Percentiles rank a stretch among this genome's conserved stretches.
Conservation (phyloP, 371 early-diverging fungal species). For the Lichtheimia hyalospora region DNA sequence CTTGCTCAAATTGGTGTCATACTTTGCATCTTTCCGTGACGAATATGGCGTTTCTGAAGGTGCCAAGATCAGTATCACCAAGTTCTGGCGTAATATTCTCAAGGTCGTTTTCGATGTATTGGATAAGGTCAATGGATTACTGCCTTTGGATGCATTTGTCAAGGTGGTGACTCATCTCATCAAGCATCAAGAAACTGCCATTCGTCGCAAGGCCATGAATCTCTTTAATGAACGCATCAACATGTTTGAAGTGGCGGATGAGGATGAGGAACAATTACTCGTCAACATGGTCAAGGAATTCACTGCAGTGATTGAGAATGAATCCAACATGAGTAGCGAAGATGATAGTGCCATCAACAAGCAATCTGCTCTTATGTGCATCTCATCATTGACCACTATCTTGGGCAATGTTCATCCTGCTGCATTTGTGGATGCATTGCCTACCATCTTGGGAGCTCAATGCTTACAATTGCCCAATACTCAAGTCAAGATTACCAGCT, state of each 20-base stretch:
- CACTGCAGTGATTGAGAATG: conserved; percentile 43
- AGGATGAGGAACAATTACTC: conserved; percentile 45
- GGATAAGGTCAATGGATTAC: conserved; percentile 72
- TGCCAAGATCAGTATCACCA: conserved; percentile 39
- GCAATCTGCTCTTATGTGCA: conserved; percentile 79
- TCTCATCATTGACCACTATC: conserved; percentile 70
- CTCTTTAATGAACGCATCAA: conserved; percentile 74
- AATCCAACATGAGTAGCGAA: conserved; percentile 28
- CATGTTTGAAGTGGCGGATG: conserved; percentile 44
- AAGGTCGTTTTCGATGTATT: conserved; percentile 73
- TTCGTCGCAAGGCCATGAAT: conserved; percentile 81
- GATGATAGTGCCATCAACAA: conserved; percentile 67
- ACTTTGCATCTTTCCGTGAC: conserved; percentile 48
- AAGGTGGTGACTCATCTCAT: conserved; percentile 69
- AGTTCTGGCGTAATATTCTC: conserved; percentile 62
- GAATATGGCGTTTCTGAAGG: conserved; percentile 33
- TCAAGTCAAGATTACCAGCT: conserved; percentile 70
- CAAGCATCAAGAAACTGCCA: conserved; percentile 61
- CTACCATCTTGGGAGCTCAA: conserved; percentile 55
- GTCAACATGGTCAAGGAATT: conserved; percentile 52
- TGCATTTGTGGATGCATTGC: conserved; percentile 61
- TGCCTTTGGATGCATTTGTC: conserved; percentile 76
- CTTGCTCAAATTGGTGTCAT: conserved; percentile 54
- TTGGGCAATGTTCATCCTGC: conserved; percentile 67
- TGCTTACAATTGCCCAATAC: conserved; percentile 55